A percentile compares a stretch with the other conserved stretches of the same genome.
Conservation (phyloP, 495 filamentous ascomycete species). For the Podospora appendiculata region DNA sequence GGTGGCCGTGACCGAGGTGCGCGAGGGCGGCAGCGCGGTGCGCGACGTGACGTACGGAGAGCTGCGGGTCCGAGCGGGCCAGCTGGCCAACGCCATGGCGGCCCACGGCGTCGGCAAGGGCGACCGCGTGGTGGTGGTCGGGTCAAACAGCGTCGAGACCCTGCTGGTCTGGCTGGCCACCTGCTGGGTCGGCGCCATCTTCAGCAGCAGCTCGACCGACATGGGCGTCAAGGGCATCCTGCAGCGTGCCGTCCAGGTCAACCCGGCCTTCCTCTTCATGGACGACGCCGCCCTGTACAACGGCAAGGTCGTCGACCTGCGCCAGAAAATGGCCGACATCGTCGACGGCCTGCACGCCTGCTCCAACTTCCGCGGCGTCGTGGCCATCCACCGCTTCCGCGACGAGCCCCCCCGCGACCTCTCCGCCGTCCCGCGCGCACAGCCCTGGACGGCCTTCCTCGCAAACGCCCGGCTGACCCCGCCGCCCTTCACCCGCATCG, state of each 20-base stretch:
- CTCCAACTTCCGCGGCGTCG: constrained; percentile 51
- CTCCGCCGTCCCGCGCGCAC: constrained; percentile 41
- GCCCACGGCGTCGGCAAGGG: constrained; percentile 56
- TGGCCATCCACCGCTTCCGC: constrained; percentile 58
- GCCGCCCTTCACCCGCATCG: constrained; percentile 47
- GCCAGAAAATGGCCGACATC: constrained; percentile 62
- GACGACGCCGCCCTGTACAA: constrained; percentile 76
- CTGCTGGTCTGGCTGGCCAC: constrained; percentile 57
- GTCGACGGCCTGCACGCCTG: constrained; percentile 51
- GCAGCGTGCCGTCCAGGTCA: constrained; percentile 63
- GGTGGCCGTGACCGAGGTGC: constrained; percentile 61
- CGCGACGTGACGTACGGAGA: constrained; percentile 56
- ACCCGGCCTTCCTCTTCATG: constrained; percentile 67
- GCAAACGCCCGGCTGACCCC: constrained; percentile 31
- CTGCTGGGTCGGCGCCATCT: constrained; percentile 59
- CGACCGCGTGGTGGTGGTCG: constrained; percentile 65
- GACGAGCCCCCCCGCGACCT: constrained; percentile 47
- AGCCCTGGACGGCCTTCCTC: constrained; percentile 48
- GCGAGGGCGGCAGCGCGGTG: constrained; percentile 55
- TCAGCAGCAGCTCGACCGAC: constrained; percentile 67
- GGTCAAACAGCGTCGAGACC: constrained; percentile 66
- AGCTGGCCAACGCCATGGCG: constrained; percentile 54
- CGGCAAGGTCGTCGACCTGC: constrained; percentile 62
- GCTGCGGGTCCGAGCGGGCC: constrained; percentile 47
- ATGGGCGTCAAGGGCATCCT: constrained; percentile 72